These are phyloP conservation scores for Saturnispora mendoncae DNA, from an alignment of 805 yeast genomes.

Conservation along the genomic window DNA sequence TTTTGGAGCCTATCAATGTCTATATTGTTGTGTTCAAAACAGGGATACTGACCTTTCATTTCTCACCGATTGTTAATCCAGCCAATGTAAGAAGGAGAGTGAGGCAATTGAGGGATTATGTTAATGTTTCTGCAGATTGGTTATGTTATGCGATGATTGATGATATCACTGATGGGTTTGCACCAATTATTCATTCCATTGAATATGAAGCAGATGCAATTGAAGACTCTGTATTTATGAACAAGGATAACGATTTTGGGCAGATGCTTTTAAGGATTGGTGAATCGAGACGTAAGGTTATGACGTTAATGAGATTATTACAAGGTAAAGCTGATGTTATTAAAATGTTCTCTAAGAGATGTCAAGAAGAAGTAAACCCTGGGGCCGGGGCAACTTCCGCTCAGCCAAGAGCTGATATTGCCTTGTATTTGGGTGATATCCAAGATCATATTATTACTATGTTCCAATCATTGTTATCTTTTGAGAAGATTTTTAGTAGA, in stretches of 20 bases:
- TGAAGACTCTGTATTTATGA: slow-evolving; percentile 77
- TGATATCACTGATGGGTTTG: slow-evolving; percentile 80
- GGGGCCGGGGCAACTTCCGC: slow-evolving; percentile 21
- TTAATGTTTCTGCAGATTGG: slow-evolving; percentile 75
- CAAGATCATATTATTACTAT: slow-evolving; percentile 95
- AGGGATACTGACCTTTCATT: slow-evolving; percentile 63
- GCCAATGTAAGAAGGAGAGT: slow-evolving; percentile 78
- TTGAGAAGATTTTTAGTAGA: slow-evolving; percentile 87
- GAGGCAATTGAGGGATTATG: slow-evolving; percentile 68
- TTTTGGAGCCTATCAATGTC: slow-evolving; percentile 69
- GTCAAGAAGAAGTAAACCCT: slow-evolving; percentile 59
- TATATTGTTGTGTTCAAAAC: slow-evolving; percentile 64
- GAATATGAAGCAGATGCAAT: slow-evolving; percentile 78
- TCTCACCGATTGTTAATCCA: slow-evolving; percentile 57
- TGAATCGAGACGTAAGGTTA: slow-evolving; percentile 80
- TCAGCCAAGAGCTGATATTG: slow-evolving; percentile 84
- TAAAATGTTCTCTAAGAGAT: slow-evolving; percentile 90
- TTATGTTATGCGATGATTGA: slow-evolving; percentile 72
- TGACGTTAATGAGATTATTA: slow-evolving; percentile 83
- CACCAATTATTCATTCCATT: slow-evolving; percentile 67
- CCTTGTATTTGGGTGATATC: slow-evolving; percentile 86
- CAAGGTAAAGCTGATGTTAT: slow-evolving; percentile 95
- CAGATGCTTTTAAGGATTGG: slow-evolving; percentile 77
- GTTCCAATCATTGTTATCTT: slow-evolving; percentile 83
- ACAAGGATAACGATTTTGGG: slow-evolving; percentile 66